Conservation (phyloP, 345 rosid genomes). For the Brassica incana region DNA sequence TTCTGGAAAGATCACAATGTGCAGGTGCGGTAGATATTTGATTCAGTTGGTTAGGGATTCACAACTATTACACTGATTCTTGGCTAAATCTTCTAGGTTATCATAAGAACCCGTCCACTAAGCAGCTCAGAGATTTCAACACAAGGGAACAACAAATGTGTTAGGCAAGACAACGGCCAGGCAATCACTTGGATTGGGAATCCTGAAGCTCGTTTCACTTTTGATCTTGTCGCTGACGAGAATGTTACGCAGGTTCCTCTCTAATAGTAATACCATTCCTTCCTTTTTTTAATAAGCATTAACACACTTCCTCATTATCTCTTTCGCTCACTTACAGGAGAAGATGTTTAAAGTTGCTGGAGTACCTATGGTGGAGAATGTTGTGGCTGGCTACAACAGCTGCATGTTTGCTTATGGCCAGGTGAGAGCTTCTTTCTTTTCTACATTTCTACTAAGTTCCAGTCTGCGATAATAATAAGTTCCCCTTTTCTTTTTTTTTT, state of each 20-base stretch:
- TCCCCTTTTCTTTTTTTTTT: background rate
- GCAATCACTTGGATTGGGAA: constrained; percentile 85
- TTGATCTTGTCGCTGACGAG: constrained; percentile 93
- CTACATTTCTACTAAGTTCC: background rate
- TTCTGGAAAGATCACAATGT: constrained; percentile 97
- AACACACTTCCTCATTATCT: background rate
- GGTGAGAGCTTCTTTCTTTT: constrained; percentile 38
- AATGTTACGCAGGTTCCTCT: constrained; percentile 58
- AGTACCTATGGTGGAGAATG: constrained; percentile 96
- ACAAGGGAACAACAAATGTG: constrained; percentile 77
- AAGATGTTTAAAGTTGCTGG: constrained; percentile 88
- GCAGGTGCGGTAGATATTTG: constrained; percentile 48
- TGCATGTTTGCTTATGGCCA: constrained; percentile 99
- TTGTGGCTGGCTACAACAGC: constrained; percentile 93
- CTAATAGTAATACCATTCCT: no score
- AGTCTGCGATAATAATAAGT: constrained; percentile 12
- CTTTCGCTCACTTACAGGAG: constrained; percentile 54
- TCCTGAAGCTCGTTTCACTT: constrained; percentile 91
- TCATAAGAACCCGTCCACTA: constrained; percentile 86
- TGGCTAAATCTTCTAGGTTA: constrained; percentile 52
- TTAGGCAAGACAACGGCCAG: constrained; percentile 85
- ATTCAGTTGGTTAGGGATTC: background rate
- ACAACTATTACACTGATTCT: background rate
- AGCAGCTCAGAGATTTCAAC: constrained; percentile 75
- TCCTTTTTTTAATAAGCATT: no score